Evolutionary conservation across 2,329 filamentous ascomycete genomes (phyloP).

Genomic region (Aschersonia sp.): DNA sequence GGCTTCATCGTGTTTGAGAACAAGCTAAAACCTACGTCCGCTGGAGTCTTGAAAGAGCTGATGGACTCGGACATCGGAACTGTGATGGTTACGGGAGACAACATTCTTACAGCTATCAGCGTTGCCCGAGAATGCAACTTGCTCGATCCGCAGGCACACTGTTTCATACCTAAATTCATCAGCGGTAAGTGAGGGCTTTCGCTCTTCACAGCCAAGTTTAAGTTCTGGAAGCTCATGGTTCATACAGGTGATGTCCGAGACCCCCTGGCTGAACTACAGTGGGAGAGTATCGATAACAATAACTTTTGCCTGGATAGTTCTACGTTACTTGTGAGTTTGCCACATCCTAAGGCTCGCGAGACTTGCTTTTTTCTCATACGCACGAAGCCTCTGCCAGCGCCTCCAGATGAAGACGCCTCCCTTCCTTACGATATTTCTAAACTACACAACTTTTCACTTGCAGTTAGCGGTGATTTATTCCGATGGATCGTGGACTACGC

Average conservation of each 20-base stretch:
- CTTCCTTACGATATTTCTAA: slow-evolving; percentile 75
- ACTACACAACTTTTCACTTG: slow-evolving; percentile 72
- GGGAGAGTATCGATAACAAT: slow-evolving; percentile 91
- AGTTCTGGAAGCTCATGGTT: neutral
- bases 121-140: slow-evolving; percentile 83
- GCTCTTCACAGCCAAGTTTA: neutral
- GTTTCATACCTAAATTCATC: slow-evolving; percentile 81
- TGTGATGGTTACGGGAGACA: slow-evolving; percentile 96
- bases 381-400: slow-evolving; percentile 51
- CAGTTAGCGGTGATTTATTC: slow-evolving; percentile 86
- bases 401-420: slow-evolving; percentile 62
- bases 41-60: slow-evolving; percentile 69
- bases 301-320: slow-evolving; percentile 63
- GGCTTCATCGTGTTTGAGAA: slow-evolving; percentile 99
- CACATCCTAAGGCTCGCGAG: neutral
- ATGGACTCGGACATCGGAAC: slow-evolving; percentile 70
- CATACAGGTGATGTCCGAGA: slow-evolving; percentile 52
- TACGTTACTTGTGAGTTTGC: slow-evolving; percentile 48
- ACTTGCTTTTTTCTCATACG: slow-evolving; percentile 2
- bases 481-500: slow-evolving; percentile 93
- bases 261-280: slow-evolving; percentile 58
- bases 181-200: slow-evolving; percentile 36
- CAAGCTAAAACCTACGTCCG: slow-evolving; percentile 82
- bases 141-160: slow-evolving; percentile 67
- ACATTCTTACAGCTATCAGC: slow-evolving; percentile 91